Evolutionary conservation across 2,329 filamentous ascomycete genomes (phyloP).

Genomic region (Apiospora sp.): DNA sequence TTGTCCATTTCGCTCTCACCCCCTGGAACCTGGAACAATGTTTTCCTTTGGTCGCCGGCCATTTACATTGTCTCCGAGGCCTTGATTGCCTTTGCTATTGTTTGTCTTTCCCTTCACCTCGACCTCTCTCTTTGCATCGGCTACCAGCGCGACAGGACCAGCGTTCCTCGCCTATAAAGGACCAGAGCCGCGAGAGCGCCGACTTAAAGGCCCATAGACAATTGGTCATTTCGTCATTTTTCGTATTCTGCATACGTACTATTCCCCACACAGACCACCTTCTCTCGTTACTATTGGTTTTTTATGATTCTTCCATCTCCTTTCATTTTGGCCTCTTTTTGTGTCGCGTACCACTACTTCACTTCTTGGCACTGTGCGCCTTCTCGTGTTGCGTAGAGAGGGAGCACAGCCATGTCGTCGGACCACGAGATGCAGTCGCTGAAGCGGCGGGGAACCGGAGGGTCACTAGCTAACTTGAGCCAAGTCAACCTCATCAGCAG

Average conservation of each 20-base stretch:
- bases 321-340: not conserved
- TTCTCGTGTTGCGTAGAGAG: not conserved
- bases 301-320: not conserved
- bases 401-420: not conserved
- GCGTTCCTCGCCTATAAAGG: not conserved
- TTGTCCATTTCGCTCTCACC: not conserved
- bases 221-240: not conserved
- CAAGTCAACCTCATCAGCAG: constrained; percentile 50
- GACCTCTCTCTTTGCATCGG: not conserved
- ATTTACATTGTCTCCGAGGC: not conserved
- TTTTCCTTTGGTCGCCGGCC: not conserved
- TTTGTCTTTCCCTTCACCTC: not conserved
- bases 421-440: not conserved
- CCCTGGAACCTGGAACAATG: not conserved
- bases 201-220: not conserved
- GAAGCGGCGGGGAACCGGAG: constrained; percentile 7
- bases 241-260: not conserved
- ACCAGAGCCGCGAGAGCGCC: not conserved
- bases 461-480: constrained; percentile 9
- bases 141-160: not conserved
- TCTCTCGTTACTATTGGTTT: not conserved
- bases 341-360: not conserved
- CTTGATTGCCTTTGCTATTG: not conserved
- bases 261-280: not conserved
- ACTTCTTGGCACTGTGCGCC: not conserved